Conservation (phyloP, 257 asterid species). For the Rehmannia glutinosa region DNA sequence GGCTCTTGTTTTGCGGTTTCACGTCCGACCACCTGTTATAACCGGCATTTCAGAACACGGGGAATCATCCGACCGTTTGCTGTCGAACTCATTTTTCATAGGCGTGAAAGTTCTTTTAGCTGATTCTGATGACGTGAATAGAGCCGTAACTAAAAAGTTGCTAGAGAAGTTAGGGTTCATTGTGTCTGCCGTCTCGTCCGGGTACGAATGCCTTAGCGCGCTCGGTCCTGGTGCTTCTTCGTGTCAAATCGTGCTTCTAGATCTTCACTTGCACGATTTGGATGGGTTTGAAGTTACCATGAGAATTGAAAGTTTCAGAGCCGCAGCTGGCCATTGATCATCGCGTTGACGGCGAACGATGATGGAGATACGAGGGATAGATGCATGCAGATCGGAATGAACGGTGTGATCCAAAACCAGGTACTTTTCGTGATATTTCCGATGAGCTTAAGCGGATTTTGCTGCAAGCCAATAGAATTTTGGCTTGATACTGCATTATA, state of each 20-base stretch:
- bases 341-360: slow-evolving; percentile 60
- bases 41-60: slow-evolving; percentile 46
- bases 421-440: slow-evolving; percentile 57
- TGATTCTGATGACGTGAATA: slow-evolving; percentile 65
- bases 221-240: slow-evolving; percentile 47
- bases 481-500: slow-evolving; percentile 22
- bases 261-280: slow-evolving; percentile 76
- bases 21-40: slow-evolving; percentile 39
- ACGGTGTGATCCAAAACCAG: slow-evolving; percentile 77
- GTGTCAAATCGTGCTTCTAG: slow-evolving; percentile 59
- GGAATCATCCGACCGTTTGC: slow-evolving; percentile 42
- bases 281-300: slow-evolving; percentile 75
- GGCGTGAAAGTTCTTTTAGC: slow-evolving; percentile 79
- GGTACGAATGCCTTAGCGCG: slow-evolving; percentile 66
- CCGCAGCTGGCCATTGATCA: slow-evolving; percentile 70
- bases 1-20: slow-evolving; percentile 78
- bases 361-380: slow-evolving; percentile 48
- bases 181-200: slow-evolving; percentile 71
- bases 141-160: slow-evolving; percentile 70
- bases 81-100: slow-evolving; percentile 49
- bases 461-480: slow-evolving; percentile 43
- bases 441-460: slow-evolving; percentile 59
- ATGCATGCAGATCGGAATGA: slow-evolving; percentile 68
- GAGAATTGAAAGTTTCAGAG: slow-evolving; percentile 76
- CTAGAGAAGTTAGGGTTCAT: slow-evolving; percentile 86